phyloP scores from a whole-genome alignment of 139 green algal species.

The Astrephomene gubernaculifera region DNA sequence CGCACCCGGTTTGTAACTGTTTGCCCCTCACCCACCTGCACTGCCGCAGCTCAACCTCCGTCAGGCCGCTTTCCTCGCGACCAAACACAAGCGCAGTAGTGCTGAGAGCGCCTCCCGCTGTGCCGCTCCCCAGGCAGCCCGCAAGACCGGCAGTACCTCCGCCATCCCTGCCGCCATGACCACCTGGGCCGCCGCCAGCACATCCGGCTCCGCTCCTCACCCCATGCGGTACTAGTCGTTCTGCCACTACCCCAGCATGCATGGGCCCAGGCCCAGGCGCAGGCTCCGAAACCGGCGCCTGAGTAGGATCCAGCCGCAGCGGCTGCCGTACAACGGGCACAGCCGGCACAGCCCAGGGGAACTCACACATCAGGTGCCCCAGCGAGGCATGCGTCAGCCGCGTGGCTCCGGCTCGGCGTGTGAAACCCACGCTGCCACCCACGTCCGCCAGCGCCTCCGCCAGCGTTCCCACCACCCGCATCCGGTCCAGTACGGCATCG shows the following conservation, averaged over 20 bases:
- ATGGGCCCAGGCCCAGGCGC: no score
- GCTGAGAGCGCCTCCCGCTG: not conserved
- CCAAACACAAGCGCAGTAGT: slow-evolving; percentile 81
- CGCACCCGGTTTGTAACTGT: no score
- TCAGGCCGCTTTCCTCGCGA: slow-evolving; percentile 79
- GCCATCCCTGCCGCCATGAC: not conserved
- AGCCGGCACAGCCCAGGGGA: slow-evolving; percentile 42
- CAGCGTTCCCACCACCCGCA: slow-evolving; percentile 49
- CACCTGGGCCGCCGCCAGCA: not conserved
- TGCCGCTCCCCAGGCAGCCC: not conserved
- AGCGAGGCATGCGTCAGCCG: slow-evolving; percentile 58
- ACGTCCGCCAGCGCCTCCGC: slow-evolving; percentile 46
- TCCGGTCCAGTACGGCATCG: slow-evolving; percentile 42
- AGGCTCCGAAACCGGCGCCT: no score
- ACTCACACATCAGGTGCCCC: slow-evolving; percentile 38
- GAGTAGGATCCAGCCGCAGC: no score
- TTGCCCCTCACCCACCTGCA: slow-evolving; percentile 50
- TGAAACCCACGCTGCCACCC: slow-evolving; percentile 70
- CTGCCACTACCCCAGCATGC: no score
- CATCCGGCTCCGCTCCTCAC: no score
- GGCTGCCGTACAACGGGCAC: no score
- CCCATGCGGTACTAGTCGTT: no score
- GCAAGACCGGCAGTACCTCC: no score
- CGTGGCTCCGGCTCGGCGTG: slow-evolving; percentile 58
- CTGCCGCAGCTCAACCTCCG: slow-evolving; percentile 70